Base-by-base conservation (phyloP, 371 early-diverging fungal genomes). In the Mortierella sp. region DNA sequence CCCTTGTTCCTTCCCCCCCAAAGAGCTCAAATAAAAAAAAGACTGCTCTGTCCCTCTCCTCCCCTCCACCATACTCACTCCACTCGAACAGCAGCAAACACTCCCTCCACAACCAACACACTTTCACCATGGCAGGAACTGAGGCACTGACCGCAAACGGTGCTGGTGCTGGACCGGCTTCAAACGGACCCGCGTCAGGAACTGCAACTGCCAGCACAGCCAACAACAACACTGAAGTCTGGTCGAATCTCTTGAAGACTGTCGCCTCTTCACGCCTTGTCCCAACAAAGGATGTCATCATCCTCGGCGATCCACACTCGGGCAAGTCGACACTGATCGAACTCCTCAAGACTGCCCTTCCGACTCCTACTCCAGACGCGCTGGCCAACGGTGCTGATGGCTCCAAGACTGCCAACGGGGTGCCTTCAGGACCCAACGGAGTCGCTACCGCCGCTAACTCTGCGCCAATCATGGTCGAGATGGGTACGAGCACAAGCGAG, bases 291-390 rank as follows among this genome's bases (percentile, higher is more conserved):
- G 89, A 83, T 68, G 83, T 93, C 26, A 79, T 94, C 60, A 85
- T 93, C 39, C 65, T 90, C 31, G 91, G 91, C 42, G 94, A 94
- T 81, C 84, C 89, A 13, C 83, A 83, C 63, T 84, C 87, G 68
- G 94, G 94, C 42, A 94, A 94, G 72, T 88, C 91, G 16, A 87
- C 89, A 10, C 73, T 92, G 39, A 85, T 93, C 64, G 83, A 90
- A 30, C 87, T 88, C 57, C 82, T 94, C 47, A 85, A 87, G 66
- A 83, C 89, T 31, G 90, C 85, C 60, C 87, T 67, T 18, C 58
- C 64, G 19, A 61, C 66, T 0, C 64, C 59, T 18, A 46, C 68
- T 26, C 49, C 54, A 18, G 71, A 69, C 48, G 50, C 63, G 9
- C 58, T 45, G 23, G 57, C 69, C 2, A 68, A 84, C 59, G 86